Conservation (phyloP, 345 rosid species). For the Balakata baccata region DNA sequence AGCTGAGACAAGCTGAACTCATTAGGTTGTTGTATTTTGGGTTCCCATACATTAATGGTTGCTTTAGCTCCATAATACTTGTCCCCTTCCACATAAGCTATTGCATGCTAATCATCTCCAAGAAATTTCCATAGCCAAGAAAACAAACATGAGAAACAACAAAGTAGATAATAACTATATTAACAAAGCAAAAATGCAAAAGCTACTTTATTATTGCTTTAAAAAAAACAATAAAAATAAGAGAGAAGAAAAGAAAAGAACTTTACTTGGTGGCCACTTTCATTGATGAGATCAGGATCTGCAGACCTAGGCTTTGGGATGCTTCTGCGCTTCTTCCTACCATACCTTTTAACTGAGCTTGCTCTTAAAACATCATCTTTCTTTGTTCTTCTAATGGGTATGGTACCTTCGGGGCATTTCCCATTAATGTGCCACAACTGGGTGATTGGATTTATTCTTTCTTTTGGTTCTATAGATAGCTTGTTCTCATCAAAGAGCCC, state of each 20-base stretch:
- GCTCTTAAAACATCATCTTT: slow-evolving; percentile 85
- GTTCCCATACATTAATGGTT: slow-evolving; percentile 96
- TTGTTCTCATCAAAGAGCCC: slow-evolving; percentile 79
- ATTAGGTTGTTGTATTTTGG: slow-evolving; percentile 84
- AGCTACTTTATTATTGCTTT: neutral
- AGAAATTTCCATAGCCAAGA: no score
- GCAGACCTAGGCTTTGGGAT: slow-evolving; percentile 87
- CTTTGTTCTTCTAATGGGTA: slow-evolving; percentile 87
- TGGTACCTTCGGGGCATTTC: slow-evolving; percentile 66
- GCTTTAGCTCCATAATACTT: slow-evolving; percentile 92
- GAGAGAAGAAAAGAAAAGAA: neutral
- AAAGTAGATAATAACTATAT: neutral
- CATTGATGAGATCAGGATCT: slow-evolving; percentile 71
- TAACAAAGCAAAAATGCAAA: no score
- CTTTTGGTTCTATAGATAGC: slow-evolving; percentile 43
- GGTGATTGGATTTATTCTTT: slow-evolving; percentile 47
- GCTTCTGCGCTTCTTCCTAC: slow-evolving; percentile 75
- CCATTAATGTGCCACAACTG: slow-evolving; percentile 90
- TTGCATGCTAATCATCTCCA: slow-evolving; percentile 67
- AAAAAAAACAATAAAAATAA: neutral
- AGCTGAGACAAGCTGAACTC: slow-evolving; percentile 98
- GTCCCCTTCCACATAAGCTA: slow-evolving; percentile 91
- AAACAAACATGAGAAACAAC: slow-evolving; percentile 4
- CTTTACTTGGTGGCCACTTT: slow-evolving; percentile 92
- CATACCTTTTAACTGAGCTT: slow-evolving; percentile 90